A percentile compares a stretch with the other conserved stretches of the same genome.
phyloP scores from a whole-genome alignment of 192 early-diverging fungal genomes.

The Backusella macrospora region DNA sequence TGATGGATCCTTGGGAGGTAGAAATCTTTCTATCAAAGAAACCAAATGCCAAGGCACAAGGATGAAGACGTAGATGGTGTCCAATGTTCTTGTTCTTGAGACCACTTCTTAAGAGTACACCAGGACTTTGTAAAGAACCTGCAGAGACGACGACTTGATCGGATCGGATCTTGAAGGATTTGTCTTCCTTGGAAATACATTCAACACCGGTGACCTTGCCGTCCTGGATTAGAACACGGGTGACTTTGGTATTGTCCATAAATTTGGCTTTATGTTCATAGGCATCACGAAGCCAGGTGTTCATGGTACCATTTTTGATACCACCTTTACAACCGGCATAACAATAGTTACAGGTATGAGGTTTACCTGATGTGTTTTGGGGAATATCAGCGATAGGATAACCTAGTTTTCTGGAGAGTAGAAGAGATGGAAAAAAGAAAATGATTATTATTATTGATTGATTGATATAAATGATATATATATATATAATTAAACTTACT shows the following conservation, averaged over 20 bases:
- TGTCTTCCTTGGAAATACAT: constrained; percentile 24
- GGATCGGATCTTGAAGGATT: constrained; percentile 52
- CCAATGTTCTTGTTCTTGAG: constrained; percentile 76
- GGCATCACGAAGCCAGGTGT: constrained; percentile 74
- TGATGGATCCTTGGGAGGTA: constrained; percentile 60
- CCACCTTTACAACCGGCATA: constrained; percentile 71
- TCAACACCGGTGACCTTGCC: constrained; percentile 63
- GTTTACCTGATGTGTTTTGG: constrained; percentile 62
- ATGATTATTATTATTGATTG: background rate
- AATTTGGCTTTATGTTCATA: constrained; percentile 63
- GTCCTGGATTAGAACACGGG: constrained; percentile 56
- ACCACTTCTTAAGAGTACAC: constrained; percentile 63
- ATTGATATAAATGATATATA: background rate
- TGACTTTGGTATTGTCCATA: constrained; percentile 58
- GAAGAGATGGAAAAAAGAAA: background rate
- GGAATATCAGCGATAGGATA: constrained; percentile 56
- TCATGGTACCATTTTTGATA: constrained; percentile 67
- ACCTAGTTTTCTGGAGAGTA: constrained; percentile 51
- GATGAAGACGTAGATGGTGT: constrained; percentile 64
- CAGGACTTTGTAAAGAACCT: constrained; percentile 70
- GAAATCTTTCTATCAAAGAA: constrained; percentile 58
- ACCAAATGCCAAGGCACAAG: constrained; percentile 62
- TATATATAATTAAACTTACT: constrained; percentile 30
- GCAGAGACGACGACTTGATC: constrained; percentile 59
- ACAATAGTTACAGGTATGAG: constrained; percentile 68